These are phyloP conservation scores for Monilinia fructicola DNA, from an alignment of 2,329 filamentous ascomycete species.

Conservation along the genomic window DNA sequence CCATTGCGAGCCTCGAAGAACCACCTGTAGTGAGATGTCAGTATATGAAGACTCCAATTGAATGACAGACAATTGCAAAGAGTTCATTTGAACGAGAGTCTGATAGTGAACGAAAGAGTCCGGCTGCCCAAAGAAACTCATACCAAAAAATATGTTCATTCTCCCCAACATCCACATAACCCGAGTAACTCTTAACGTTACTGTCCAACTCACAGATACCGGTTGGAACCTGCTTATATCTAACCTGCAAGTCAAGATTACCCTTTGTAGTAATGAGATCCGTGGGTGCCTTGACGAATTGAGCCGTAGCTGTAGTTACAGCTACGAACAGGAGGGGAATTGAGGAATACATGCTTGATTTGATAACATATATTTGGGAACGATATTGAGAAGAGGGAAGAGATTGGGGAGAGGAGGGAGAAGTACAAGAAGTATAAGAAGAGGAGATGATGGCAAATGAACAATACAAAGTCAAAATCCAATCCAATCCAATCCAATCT, in stretches of 20 bases:
- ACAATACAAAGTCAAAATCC: no score
- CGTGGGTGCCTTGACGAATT: constrained; percentile 43
- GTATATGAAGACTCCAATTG: neutral
- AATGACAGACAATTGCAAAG: neutral
- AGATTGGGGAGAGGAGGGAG: neutral
- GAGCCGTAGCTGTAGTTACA: constrained; percentile 28
- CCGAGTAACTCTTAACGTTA: constrained; percentile 46
- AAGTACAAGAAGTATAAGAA: no score
- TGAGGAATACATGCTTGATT: constrained; percentile 10
- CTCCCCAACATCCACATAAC: constrained; percentile 46
- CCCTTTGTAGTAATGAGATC: constrained; percentile 43
- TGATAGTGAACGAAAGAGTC: constrained; percentile 19
- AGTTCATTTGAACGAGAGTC: no score
- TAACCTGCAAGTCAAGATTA: constrained; percentile 45
- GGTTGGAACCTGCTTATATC: constrained; percentile 50
- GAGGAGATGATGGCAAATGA: no score
- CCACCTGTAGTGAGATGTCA: constrained; percentile 35
- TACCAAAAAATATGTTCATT: constrained; percentile 45
- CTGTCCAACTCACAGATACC: constrained; percentile 49
- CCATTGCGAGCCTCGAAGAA: constrained; percentile 48
- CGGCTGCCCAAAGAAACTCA: neutral
- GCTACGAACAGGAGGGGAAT: constrained; percentile 3
- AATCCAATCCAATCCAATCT: no score
- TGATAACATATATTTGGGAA: neutral
- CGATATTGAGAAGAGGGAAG: neutral